phyloP scores from a whole-genome alignment of 2,329 filamentous ascomycete species.

The Penicillium rolfsii region DNA sequence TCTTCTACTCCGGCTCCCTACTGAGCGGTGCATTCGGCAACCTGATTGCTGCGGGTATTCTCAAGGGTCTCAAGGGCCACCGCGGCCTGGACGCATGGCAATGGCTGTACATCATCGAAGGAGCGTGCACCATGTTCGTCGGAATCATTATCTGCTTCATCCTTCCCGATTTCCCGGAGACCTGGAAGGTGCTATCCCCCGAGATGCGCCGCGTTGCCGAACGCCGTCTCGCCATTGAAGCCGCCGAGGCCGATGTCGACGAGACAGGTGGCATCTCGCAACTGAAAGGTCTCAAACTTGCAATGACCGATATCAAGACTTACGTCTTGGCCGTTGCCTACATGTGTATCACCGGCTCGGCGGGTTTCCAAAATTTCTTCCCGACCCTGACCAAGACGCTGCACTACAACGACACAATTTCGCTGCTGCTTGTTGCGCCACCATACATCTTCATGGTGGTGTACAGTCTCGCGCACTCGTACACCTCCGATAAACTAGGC shows the following conservation, averaged over 20 bases:
- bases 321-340: constrained; percentile 51
- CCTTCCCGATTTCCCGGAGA: constrained; percentile 51
- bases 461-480: constrained; percentile 51
- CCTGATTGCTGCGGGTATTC: constrained; percentile 57
- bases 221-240: constrained; percentile 55
- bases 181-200: constrained; percentile 47
- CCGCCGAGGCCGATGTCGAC: constrained; percentile 54
- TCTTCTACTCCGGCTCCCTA: constrained; percentile 57
- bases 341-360: constrained; percentile 52
- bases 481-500: constrained; percentile 49
- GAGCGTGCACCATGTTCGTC: constrained; percentile 39
- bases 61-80: constrained; percentile 44
- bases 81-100: constrained; percentile 46
- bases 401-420: constrained; percentile 50
- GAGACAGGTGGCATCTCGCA: constrained; percentile 53
- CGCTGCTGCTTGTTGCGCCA: constrained; percentile 56
- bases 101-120: constrained; percentile 50
- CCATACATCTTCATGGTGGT: constrained; percentile 60
- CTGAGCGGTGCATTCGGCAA: constrained; percentile 57
- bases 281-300: constrained; percentile 54
- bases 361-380: constrained; percentile 62
- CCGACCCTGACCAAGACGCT: constrained; percentile 55
- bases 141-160: constrained; percentile 40
- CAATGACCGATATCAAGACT: constrained; percentile 56
- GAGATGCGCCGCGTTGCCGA: constrained; percentile 54